phyloP scores from a whole-genome alignment of 352 stramenopile species.

The Pythium myriotylum region DNA sequence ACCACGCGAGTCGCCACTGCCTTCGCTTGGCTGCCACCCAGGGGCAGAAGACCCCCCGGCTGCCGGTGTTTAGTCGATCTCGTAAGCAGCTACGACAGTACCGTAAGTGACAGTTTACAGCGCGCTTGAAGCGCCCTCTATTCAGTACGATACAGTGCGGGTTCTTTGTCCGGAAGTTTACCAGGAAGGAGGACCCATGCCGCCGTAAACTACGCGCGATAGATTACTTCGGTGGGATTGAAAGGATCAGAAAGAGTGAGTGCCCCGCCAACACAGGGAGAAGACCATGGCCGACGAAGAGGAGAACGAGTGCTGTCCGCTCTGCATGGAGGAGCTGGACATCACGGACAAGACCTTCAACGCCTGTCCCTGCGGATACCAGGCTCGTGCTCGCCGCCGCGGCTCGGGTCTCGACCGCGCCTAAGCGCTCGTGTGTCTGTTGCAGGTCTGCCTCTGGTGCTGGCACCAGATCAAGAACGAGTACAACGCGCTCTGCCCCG shows the following conservation, averaged over 20 bases:
- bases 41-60: too few species aligned
- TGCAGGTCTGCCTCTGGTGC: constrained; percentile 98
- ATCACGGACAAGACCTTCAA: constrained; percentile 98
- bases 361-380: constrained; percentile 98
- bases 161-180: not conserved
- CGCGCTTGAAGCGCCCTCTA: not conserved
- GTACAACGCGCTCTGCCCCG: constrained; percentile 97
- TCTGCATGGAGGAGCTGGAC: constrained; percentile 99
- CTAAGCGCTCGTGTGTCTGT: not conserved
- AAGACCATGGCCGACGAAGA: constrained; percentile 70
- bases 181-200: not conserved
- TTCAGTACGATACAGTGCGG: not conserved
- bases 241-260: constrained; percentile 47
- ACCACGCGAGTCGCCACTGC: too few species aligned
- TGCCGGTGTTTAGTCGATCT: too few species aligned
- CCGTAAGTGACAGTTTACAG: too few species aligned
- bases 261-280: constrained; percentile 13
- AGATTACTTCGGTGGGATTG: constrained; percentile 34
- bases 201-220: not conserved
- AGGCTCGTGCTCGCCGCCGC: constrained; percentile 46
- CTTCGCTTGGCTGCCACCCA: too few species aligned
- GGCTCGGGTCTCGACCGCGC: not conserved
- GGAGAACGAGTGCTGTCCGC: constrained; percentile 93
- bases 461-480: constrained; percentile 99
- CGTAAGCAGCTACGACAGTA: too few species aligned